Base-by-base conservation (phyloP, 768 basidiomycete genomes). In the Crassisporium funariophilum region DNA sequence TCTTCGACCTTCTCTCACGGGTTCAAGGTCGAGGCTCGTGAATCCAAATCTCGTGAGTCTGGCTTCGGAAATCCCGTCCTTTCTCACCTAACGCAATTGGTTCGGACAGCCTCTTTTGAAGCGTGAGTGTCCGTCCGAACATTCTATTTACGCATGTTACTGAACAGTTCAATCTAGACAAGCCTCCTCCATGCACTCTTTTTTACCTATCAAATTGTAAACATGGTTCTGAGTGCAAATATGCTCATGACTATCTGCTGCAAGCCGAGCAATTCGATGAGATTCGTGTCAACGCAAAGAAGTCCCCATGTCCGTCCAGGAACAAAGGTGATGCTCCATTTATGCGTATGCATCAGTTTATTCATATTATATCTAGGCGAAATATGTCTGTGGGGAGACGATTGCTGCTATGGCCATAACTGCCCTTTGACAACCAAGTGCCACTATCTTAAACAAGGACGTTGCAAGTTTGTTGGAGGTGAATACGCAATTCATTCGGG, bases 381-480 rank as follows among this genome's bases (percentile, higher is more conserved):
- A 31, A 35, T 63, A 11, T 86, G 84, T 61, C 51, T 69, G 10
- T 84, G 78, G 71, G 84, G 80, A 9, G 81, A 83, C 36, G 71
- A 72, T 3, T 86, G 84, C 58, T 79, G 76, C 65, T 69, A 78
- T 67, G 73, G 81, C 21, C 68, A 77, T 56, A 63, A 63, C 21
- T 86, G 84, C 58, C 74, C 75, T 49, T 69, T 61, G 38, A 60
- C 59, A 15, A 59, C 63, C 5, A 72, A 70, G 29, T 79, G 77
- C 59, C 67, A 67, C 41, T 78, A 69, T 59, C 64, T 76, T 53
- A 81, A 78, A 68, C 68, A 74, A 37, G 77, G 77, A 15, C 77
- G 67, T 46, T 86, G 84, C 63, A 84, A 79, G 61, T 86, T 86
- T 63, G 61, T 69, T 52, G 83, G 78, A 62, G 70, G 84, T 85